Base-by-base conservation (phyloP, 2,329 filamentous ascomycete species). In the Hansfordia pulvinata region DNA sequence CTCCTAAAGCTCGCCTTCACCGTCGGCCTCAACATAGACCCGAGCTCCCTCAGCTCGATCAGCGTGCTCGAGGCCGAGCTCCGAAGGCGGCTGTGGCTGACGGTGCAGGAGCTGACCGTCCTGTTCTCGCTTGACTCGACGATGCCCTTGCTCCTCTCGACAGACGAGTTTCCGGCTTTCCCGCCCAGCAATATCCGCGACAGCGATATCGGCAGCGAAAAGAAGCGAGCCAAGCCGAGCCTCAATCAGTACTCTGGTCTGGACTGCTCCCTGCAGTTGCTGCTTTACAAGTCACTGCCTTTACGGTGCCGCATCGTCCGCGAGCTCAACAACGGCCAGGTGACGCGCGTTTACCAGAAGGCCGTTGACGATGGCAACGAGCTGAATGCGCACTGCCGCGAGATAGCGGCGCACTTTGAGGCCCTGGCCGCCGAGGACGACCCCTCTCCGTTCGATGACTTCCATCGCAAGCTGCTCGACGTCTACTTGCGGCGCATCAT, bases 11-110 rank as follows among this genome's bases (percentile, higher is more conserved):
- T 40, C 15, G 40, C 45, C 11, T 43, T 48, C 24, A 41, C 42
- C 4, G 29, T 48, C n/a, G 46, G 47, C 4, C 25, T 49, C 9
- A 44, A 50, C 28, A 27, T 47, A 11, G 40, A 49, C 15, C 42
- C 42, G 6, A 28, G 30, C 10, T 22, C 28, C 10, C 36, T 42
- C 22, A 26, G 30, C 2, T 27, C 28, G 10, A 33, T 43, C 11
- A 36, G 39, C 1, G 17, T 28, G 4, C 36, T 44, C 9, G 35
- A 48, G 22, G 37, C 34, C 1, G 43, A 49, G 20, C 17, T 42
- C 6, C 40, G 45, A 9, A 31, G 42, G 11, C 38, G 45, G 7
- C 34, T 47, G 7, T 50, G 47, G 47, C 24, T 34, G 4, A 43
- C 43, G 4, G 42, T 46, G 4, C 33, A 45, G 8, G 44, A 47